Evolutionary conservation across 208 protist species (phyloP), one percentile per base, ranked within the genome.

Genomic region (Trypanosoma cruzi): DNA sequence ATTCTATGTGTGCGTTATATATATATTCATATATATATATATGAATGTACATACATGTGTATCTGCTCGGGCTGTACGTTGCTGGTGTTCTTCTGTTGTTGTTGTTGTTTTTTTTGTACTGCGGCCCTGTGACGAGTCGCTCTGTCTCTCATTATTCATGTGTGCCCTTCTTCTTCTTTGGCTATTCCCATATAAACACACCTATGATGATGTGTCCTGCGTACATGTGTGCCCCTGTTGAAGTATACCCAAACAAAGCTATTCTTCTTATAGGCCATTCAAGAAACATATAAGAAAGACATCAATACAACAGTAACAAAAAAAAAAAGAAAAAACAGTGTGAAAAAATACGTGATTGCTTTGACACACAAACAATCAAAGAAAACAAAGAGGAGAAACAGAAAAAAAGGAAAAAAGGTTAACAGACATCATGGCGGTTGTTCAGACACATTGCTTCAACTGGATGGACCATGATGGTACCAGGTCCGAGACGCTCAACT

Each of bases 381-480:
- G 29, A 49, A 42, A 61, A 49, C 20, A 61, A 42, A 48, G 22
- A 48, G 11, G 18, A 11, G 48, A 61, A 48, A 20, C 44, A 28
- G 28, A 28, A 24, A 48, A 16, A 20, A 61, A n/a, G n/a, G n/a
- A 34, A 20, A 48, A 61, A 29, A 49, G 22, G 31, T 11, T 48
- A 31, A n/a, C 24, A n/a, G 22, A n/a, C 14, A 48, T 29, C 18
- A 79, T 82, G 55, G 80, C 81, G 26, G 66, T 92, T 31, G 66
- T 90, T 37, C 71, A 76, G n/a, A 81, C 59, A n/a, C 80, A 94
- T 54, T 78, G 81, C 36, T 92, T 85, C 73, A 95, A 93, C 77
- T 95, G 90, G 90, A 95, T 95, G 90, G 85, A 87, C 36, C 82
- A 93, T 75, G 77, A 92, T 60, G 87, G 90, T 50, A 89, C 84